phyloP scores from a whole-genome alignment of 345 rosid species.

The Eucalyptus curtisii region DNA sequence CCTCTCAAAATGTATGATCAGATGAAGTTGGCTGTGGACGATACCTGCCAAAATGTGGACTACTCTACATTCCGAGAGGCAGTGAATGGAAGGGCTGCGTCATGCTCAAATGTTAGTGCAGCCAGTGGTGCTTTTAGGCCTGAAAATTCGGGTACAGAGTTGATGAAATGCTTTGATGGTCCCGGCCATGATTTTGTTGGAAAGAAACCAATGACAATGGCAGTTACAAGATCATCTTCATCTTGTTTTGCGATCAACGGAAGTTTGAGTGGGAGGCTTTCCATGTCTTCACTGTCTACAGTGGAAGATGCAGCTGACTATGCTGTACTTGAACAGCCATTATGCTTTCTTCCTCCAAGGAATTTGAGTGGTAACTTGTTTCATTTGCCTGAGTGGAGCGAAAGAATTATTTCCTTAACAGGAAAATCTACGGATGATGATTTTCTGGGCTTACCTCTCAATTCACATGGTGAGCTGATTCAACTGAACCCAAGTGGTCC shows the following conservation, averaged over 20 bases:
- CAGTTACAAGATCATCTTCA: conserved; percentile 5
- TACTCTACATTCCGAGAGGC: conserved; percentile 6
- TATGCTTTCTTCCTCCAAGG: conserved; percentile 2
- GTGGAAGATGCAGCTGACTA: conserved; percentile 3
- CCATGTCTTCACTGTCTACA: conserved; percentile 3
- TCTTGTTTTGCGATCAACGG: conserved; percentile 8
- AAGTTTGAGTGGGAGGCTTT: conserved; percentile 1
- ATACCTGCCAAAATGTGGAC: background rate
- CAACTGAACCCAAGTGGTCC: conserved; percentile 14
- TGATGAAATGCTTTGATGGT: conserved; percentile 7
- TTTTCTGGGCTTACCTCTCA: conserved; percentile 37
- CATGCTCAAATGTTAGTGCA: conserved; percentile 2
- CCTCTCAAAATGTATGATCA: background rate
- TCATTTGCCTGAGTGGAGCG: conserved; percentile 12
- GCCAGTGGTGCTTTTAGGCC: background rate
- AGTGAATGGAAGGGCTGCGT: background rate
- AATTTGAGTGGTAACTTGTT: conserved; percentile 1
- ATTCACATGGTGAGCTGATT: conserved; percentile 47
- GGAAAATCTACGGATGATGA: conserved; percentile 13
- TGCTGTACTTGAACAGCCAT: conserved; percentile 8
- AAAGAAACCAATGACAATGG: conserved; percentile 7
- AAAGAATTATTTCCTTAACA: conserved; percentile 5
- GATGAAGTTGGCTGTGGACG: background rate
- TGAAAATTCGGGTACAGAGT: conserved; percentile 2
- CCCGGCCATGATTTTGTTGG: conserved; percentile 5